phyloP scores from a whole-genome alignment of 2,329 filamentous ascomycete species.

The Cryphonectria carpinicola region DNA sequence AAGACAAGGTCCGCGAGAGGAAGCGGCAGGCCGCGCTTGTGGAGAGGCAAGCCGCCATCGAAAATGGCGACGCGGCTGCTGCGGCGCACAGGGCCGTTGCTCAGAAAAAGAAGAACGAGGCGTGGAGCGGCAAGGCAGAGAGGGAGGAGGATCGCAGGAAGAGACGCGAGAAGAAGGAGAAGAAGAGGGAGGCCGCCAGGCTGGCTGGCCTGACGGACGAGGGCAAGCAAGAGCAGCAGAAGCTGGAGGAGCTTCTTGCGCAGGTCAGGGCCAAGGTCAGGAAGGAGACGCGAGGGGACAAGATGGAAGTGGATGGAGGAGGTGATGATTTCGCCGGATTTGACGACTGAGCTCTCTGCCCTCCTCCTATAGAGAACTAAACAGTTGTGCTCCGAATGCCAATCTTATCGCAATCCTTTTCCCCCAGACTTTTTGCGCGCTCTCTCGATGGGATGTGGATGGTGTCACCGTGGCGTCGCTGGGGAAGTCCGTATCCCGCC shows the following conservation, averaged over 20 bases:
- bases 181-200: constrained; percentile 61
- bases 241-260: constrained; percentile 67
- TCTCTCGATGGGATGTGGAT: not conserved
- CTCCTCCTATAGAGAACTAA: not conserved
- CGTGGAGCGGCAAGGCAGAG: constrained; percentile 75
- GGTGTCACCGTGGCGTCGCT: not conserved
- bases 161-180: constrained; percentile 41
- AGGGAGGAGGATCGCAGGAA: constrained; percentile 61
- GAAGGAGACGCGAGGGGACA: constrained; percentile 41
- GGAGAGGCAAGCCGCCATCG: constrained; percentile 49
- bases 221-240: constrained; percentile 64
- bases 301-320: constrained; percentile 37
- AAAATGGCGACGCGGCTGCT: constrained; percentile 41
- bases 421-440: not conserved
- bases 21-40: constrained; percentile 61
- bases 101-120: constrained; percentile 66
- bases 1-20: constrained; percentile 72
- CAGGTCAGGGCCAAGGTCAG: constrained; percentile 64
- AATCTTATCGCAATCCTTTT: not conserved
- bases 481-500: constrained; percentile 3
- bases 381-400: not conserved
- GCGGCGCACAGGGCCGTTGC: constrained; percentile 45
- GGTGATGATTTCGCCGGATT: constrained; percentile 63
- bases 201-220: constrained; percentile 70
- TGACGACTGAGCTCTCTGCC: constrained; percentile 43